A percentile compares a stretch with the other conserved stretches of the same genome.
These are phyloP conservation scores for Myxozyma neotropica DNA, from an alignment of 805 yeast genomes.

Conservation along the genomic window DNA sequence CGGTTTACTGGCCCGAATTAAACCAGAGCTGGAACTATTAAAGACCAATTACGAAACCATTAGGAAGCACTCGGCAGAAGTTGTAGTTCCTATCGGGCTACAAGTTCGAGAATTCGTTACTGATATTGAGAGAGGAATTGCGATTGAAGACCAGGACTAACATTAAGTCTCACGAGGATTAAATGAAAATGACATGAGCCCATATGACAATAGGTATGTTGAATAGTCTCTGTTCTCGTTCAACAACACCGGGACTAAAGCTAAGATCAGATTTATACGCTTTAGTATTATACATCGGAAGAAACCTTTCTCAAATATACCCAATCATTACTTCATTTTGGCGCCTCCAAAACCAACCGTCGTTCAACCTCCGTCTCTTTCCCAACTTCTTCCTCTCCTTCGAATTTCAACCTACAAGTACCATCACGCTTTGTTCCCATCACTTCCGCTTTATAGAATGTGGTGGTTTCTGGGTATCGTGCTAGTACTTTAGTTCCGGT, in stretches of 20 bases:
- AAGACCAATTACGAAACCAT: slow-evolving; percentile 1
- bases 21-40: slow-evolving; percentile 13
- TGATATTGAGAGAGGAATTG: slow-evolving; percentile 19
- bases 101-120: slow-evolving; percentile 21
- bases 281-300: too few relatives aligned
- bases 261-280: too few relatives aligned
- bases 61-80: slow-evolving; percentile 14
- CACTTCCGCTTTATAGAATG: slow-evolving; percentile 93
- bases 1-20: slow-evolving; percentile 10
- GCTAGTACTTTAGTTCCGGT: slow-evolving; percentile 84
- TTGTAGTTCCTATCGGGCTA: slow-evolving; percentile 14
- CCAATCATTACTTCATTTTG: slow-evolving; percentile 10
- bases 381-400: slow-evolving; percentile 95
- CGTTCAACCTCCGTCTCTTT: slow-evolving; percentile 93
- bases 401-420: slow-evolving; percentile 77
- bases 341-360: slow-evolving; percentile 73
- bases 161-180: too few relatives aligned
- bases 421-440: slow-evolving; percentile 76
- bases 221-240: too few relatives aligned
- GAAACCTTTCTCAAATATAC: too few relatives aligned
- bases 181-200: too few relatives aligned
- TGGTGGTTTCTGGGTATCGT: slow-evolving; percentile 95
- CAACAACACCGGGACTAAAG: too few relatives aligned
- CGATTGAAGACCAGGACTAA: slow-evolving; percentile 4
- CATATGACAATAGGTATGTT: too few relatives aligned